Conservation (phyloP, 495 filamentous ascomycete species). For the Geoglossum glabrum region DNA sequence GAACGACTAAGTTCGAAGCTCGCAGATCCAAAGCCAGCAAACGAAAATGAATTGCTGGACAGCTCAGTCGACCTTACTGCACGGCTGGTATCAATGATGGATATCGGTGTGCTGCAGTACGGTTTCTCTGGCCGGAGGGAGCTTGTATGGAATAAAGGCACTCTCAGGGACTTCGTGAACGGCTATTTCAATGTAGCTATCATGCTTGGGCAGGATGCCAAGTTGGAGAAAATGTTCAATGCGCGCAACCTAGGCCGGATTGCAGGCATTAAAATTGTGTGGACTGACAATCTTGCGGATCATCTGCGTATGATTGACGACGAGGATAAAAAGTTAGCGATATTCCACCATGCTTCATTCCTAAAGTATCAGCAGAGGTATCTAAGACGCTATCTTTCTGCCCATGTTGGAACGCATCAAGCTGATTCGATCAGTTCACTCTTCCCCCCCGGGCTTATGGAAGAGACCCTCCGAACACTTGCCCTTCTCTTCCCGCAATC, state of each 20-base stretch:
- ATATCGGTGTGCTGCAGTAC: constrained; percentile 3
- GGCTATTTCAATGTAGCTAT: neutral
- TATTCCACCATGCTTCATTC: constrained; percentile 27
- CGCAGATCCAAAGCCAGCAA: neutral
- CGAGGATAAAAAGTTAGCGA: constrained; percentile 19
- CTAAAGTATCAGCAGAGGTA: constrained; percentile 13
- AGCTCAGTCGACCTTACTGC: constrained; percentile 6
- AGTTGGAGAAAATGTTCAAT: constrained; percentile 11
- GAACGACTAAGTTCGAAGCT: neutral
- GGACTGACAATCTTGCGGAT: constrained; percentile 26
- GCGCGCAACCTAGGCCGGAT: constrained; percentile 17
- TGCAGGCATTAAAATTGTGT: constrained; percentile 22
- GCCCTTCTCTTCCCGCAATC: neutral
- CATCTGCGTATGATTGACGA: constrained; percentile 24
- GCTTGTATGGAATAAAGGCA: neutral
- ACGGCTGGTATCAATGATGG: constrained; percentile 7
- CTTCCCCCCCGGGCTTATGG: neutral
- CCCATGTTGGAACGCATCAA: neutral
- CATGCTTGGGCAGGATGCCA: neutral
- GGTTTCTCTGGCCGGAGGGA: neutral
- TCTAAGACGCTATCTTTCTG: neutral
- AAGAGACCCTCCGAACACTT: neutral
- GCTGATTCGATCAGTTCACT: neutral
- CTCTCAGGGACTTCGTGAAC: neutral
- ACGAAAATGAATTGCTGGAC: constrained; percentile 4